These are phyloP conservation scores for Sinapis alba DNA, from an alignment of 441 rosid species.

Conservation along the genomic window DNA sequence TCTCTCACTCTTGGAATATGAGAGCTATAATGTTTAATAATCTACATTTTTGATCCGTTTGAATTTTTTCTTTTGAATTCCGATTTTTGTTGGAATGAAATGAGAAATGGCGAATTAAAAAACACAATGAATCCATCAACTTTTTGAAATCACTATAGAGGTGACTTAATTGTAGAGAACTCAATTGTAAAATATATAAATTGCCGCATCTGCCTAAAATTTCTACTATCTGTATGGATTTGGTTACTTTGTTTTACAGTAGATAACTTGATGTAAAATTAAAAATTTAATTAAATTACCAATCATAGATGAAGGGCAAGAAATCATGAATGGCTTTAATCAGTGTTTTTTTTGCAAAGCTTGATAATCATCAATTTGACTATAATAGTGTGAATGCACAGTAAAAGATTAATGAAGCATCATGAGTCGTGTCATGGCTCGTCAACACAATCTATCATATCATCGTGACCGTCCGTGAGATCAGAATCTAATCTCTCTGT, in stretches of 20 bases:
- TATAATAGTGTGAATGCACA: constrained; percentile 19
- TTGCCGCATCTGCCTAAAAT: constrained; percentile 10
- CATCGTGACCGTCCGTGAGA: constrained; percentile 41
- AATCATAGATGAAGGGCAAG: constrained; percentile 1
- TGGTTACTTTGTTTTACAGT: constrained; percentile 12
- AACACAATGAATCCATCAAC: not conserved
- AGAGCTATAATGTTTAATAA: too few relatives aligned
- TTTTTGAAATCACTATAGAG: not conserved
- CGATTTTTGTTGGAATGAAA: not conserved
- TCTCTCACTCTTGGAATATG: too few relatives aligned
- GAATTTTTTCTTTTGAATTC: not conserved
- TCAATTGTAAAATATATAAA: not conserved
- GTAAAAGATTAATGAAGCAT: constrained; percentile 30
- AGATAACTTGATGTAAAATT: constrained; percentile 4
- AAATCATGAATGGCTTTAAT: constrained; percentile 15
- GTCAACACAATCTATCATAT: constrained; percentile 36
- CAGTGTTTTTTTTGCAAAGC: constrained; percentile 12
- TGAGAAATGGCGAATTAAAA: not conserved
- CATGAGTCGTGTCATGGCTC: constrained; percentile 42
- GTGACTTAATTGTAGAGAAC: not conserved
- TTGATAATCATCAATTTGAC: constrained; percentile 19
- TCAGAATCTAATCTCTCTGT: constrained; percentile 33
- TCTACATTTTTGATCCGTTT: not conserved
- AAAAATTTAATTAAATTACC: not conserved
- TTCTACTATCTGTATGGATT: not conserved